Base-by-base conservation (phyloP, 257 asterid species). In the Cruciata laevipes region DNA sequence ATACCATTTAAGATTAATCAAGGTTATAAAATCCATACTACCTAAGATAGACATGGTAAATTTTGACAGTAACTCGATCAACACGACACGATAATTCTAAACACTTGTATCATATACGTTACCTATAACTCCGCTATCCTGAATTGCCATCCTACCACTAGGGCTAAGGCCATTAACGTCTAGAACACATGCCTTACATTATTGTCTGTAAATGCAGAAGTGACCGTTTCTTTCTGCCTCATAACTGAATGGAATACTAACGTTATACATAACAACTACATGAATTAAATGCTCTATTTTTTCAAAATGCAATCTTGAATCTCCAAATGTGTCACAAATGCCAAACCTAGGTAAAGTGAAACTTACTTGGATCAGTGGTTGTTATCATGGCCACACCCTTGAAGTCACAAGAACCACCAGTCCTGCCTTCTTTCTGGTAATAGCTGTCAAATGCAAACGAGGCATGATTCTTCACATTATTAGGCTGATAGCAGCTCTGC, bases 301-400 rank as follows among this genome's bases (percentile, higher is more conserved):
- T 55, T 21, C 27, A 57, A 42, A 40, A 42, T 53, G 65, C 53
- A 53, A 55, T 55, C 20, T 51, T 31, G 70, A 27, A n/a, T 12
- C 21, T 23, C 40, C 21, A 9, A 18, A 9, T 30, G 24, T 61
- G 63, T 51, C 33, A 70, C 24, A 21, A 49, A 62, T 55, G 42
- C 32, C 32, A 20, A 55, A 37, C 5, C 47, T 53, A 53, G 25
- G 17, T 11, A 62, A 52, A 55, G 51, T 62, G 51, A 33, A 12
- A 80, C 97, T 90, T 84, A 94, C 99, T 90, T 32, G 99, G 99
- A 83, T 94, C 98, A 12, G 87, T 76, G n/a, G 99, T 90, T 68
- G 99, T 94, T 86, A 94, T 83, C 93, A 83, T 87, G 67, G 97
- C 99, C 61, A 86, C 90, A 58, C 98, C 96, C 83, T 94, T 87